phyloP scores from a whole-genome alignment of 192 early-diverging fungal genomes.

The Oehlia diaphana region DNA sequence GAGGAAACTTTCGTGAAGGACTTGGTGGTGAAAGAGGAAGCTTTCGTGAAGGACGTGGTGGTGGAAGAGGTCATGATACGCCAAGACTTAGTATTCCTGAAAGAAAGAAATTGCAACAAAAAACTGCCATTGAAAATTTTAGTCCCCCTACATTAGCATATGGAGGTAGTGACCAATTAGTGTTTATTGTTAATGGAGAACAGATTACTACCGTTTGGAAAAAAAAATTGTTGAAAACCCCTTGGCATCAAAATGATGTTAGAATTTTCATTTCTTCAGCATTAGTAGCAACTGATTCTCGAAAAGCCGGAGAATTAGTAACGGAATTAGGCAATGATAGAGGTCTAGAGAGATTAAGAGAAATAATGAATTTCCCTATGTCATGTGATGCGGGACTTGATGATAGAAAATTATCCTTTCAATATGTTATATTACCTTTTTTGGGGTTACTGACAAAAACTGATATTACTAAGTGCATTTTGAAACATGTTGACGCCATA shows the following conservation, averaged over 20 bases:
- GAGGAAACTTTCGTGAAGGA: too few relatives aligned
- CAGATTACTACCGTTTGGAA: neutral
- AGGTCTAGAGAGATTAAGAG: constrained; percentile 12
- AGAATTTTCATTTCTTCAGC: constrained; percentile 22
- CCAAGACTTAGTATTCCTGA: too few relatives aligned
- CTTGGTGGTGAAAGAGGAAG: too few relatives aligned
- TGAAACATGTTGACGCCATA: constrained; percentile 35
- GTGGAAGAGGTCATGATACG: too few relatives aligned
- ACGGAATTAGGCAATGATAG: constrained; percentile 25
- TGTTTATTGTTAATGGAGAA: neutral
- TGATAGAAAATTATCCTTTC: constrained; percentile 31
- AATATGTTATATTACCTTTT: constrained; percentile 39
- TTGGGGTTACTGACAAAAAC: constrained; percentile 32
- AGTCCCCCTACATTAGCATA: constrained; percentile 2
- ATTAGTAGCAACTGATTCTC: too few relatives aligned
- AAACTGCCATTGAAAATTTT: constrained; percentile 5
- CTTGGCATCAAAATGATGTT: constrained; percentile 3
- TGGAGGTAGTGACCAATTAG: constrained; percentile 7
- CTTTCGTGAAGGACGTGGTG: too few relatives aligned
- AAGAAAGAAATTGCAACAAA: too few relatives aligned
- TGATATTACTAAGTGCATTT: constrained; percentile 34
- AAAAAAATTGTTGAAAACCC: constrained; percentile 1
- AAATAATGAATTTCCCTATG: constrained; percentile 34
- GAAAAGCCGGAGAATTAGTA: constrained; percentile 29
- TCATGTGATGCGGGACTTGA: constrained; percentile 28